Evolutionary conservation across 2,329 filamentous ascomycete species (phyloP).

Genomic region (Xenosphaeropsis pyriputrescens): DNA sequence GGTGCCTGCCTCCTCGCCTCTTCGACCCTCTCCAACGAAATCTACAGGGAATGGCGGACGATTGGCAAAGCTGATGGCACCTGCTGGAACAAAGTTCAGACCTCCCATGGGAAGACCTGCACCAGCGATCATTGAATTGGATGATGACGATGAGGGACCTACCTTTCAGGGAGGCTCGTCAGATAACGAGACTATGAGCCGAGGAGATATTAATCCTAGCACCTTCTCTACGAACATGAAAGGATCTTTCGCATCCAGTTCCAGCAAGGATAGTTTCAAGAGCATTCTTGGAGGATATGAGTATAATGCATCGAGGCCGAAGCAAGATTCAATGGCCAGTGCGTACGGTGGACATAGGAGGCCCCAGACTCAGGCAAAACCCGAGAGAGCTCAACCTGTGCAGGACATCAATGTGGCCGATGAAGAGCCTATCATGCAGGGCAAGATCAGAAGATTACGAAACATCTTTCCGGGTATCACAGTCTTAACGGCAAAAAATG

Average conservation of each 20-base stretch:
- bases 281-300: background rate
- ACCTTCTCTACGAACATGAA: conserved; percentile 28
- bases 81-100: conserved; percentile 58
- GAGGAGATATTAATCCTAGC: conserved; percentile 44
- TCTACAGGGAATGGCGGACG: conserved; percentile 15
- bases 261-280: background rate
- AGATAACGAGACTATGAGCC: conserved; percentile 35
- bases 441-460: conserved; percentile 35
- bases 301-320: background rate
- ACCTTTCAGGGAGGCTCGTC: conserved; percentile 47
- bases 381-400: conserved; percentile 29
- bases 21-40: conserved; percentile 5
- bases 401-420: conserved; percentile 29
- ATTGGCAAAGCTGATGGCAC: conserved; percentile 53
- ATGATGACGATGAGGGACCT: conserved; percentile 40
- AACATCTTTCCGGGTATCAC: conserved; percentile 29
- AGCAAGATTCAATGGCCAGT: too few species aligned
- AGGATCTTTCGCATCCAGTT: background rate
- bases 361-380: conserved; percentile 18
- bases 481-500: conserved; percentile 30
- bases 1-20: conserved; percentile 78
- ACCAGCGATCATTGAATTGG: conserved; percentile 31
- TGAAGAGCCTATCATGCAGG: conserved; percentile 28
- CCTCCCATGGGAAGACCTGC: conserved; percentile 26
- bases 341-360: too few species aligned